Conservation (phyloP, 1,284 basidiomycete genomes). For the Ustilago lituana region DNA sequence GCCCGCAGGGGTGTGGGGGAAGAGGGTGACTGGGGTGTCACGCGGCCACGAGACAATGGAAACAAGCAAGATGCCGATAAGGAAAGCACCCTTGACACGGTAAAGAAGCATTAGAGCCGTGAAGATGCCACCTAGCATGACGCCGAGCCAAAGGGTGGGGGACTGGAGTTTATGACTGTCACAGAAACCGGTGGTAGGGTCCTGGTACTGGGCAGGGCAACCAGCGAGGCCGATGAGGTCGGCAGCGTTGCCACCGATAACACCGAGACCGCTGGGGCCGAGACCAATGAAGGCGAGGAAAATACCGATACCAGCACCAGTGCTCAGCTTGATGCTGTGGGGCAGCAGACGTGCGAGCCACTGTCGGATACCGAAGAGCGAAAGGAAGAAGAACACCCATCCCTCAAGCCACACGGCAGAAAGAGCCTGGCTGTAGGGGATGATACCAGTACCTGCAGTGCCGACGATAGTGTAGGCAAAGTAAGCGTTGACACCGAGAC, state of each 20-base stretch:
- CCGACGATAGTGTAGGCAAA: constrained; percentile 89
- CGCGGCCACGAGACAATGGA: constrained; percentile 89
- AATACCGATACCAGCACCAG: constrained; percentile 85
- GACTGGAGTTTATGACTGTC: constrained; percentile 75
- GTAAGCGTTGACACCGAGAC: constrained; percentile 78
- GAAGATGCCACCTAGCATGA: constrained; percentile 82
- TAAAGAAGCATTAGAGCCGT: constrained; percentile 77
- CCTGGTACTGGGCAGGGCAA: constrained; percentile 70
- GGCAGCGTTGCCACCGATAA: constrained; percentile 78
- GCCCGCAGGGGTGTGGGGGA: constrained; percentile 78
- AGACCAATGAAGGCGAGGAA: constrained; percentile 72
- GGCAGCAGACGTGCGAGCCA: constrained; percentile 90
- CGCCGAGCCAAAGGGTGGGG: constrained; percentile 87
- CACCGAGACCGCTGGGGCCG: constrained; percentile 76
- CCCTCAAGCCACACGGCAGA: constrained; percentile 78
- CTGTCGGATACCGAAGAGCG: constrained; percentile 84
- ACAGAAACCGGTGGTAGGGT: constrained; percentile 72
- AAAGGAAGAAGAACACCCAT: constrained; percentile 84
- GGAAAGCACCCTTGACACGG: constrained; percentile 83
- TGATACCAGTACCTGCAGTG: constrained; percentile 78
- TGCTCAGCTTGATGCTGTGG: constrained; percentile 82
- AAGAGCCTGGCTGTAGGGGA: constrained; percentile 83
- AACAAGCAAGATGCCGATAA: constrained; percentile 82
- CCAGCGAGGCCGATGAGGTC: constrained; percentile 85
- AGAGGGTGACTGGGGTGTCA: constrained; percentile 80